These are phyloP conservation scores for Trichoderma oligosporum DNA, from an alignment of 2,329 filamentous ascomycete species.

Conservation along the genomic window DNA sequence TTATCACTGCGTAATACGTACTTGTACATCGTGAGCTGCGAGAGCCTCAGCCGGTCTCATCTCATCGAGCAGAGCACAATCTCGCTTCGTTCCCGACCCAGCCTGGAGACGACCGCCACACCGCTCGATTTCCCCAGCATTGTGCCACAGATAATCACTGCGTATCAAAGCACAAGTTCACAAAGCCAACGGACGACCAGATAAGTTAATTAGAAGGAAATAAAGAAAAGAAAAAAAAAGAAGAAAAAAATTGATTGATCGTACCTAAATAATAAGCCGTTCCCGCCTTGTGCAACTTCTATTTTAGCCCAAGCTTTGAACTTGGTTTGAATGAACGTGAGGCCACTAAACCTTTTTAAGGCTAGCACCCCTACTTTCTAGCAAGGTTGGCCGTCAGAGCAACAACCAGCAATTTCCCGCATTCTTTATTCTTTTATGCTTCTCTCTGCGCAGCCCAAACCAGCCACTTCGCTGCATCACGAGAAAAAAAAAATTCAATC, in stretches of 20 bases:
- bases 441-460: slow-evolving; percentile 2
- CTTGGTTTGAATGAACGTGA: no score
- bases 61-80: slow-evolving; percentile 14
- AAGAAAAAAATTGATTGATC: not conserved
- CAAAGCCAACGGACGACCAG: no score
- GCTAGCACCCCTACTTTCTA: slow-evolving; percentile 25
- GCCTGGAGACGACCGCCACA: not conserved
- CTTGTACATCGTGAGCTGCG: not conserved
- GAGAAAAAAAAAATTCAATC: slow-evolving; percentile 4
- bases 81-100: slow-evolving; percentile 11
- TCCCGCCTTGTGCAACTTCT: not conserved
- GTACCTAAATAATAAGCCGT: not conserved
- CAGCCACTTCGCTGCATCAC: slow-evolving; percentile 17
- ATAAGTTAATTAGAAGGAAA: no score
- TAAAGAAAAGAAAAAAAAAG: not conserved
- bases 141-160: not conserved
- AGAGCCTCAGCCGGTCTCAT: not conserved
- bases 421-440: slow-evolving; percentile 25
- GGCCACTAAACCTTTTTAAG: slow-evolving; percentile 20
- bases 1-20: no score
- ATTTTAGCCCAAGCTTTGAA: not conserved
- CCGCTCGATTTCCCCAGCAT: slow-evolving; percentile 1
- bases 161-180: not conserved
- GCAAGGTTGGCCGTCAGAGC: slow-evolving; percentile 27
- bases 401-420: slow-evolving; percentile 38